Base-by-base conservation (phyloP, 2,329 filamentous ascomycete genomes). In the Incumbomyces lentus region DNA sequence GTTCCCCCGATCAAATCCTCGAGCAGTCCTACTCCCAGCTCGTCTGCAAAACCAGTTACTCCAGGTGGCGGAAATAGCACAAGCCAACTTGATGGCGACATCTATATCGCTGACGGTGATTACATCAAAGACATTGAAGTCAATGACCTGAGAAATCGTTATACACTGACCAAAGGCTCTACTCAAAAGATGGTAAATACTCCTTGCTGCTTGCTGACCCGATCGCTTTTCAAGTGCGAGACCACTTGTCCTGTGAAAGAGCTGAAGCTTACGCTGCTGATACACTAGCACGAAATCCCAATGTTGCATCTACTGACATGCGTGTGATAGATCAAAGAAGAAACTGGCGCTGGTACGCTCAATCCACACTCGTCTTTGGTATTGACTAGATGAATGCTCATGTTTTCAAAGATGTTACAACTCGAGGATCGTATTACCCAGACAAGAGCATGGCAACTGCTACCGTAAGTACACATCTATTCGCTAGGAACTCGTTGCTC, bases 101-200 rank as follows among this genome's bases (percentile, higher is more conserved):
- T 95, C 64, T 96, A 96, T 63, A 84, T 94, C 58, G 84, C 89
- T 52, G 92, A 96, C 64, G 92, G 92, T 59, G 92, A 98, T 68
- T 96, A 86, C 65, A 96, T 98, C 69, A 92, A 93, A 68, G 92
- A 98, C 62, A 95, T 98, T 62, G 92, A 96, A 72, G 87, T 98
- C 72, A 98, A 98, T 67, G 90, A 96, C 68, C 71, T 96, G 61
- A 84, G 90, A 55, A 98, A 96, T 65, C 86, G 90, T 59, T 98
- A 98, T 68, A 84, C 89, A 65, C 76, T 98, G 71, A 98, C 90
- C 55, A 96, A 95, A 74, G 88, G 89, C 61, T 85, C 87, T 60
- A 95, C 88, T 56, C 92, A 96, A 75, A 94, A 95, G 79, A 95
- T 92, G 90, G 92, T 98, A 95, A 94, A 84, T 89, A 82, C 68